A percentile compares a stretch with the other conserved stretches of the same genome.
These are phyloP conservation scores for Mucor ambiguus DNA, from an alignment of 371 early-diverging fungal species.

Conservation along the genomic window DNA sequence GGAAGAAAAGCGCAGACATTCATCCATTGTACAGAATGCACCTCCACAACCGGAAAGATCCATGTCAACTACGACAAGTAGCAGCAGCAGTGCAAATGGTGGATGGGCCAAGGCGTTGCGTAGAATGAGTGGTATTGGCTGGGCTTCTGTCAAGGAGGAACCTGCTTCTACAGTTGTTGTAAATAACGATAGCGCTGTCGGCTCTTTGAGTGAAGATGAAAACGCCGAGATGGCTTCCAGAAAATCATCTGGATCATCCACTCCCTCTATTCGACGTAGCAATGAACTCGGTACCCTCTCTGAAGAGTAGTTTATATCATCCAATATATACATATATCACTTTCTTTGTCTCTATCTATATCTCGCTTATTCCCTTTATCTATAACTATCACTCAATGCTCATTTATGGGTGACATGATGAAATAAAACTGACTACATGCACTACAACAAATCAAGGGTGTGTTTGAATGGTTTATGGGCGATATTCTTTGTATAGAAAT, in stretches of 20 bases:
- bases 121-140: constrained; percentile 50
- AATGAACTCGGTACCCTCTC: constrained; percentile 47
- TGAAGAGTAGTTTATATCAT: constrained; percentile 29
- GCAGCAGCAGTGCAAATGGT: constrained; percentile 16
- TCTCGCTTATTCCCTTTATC: background rate
- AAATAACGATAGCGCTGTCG: constrained; percentile 24
- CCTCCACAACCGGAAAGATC: constrained; percentile 26
- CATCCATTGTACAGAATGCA: constrained; percentile 10
- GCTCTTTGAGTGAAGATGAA: constrained; percentile 23
- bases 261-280: constrained; percentile 44
- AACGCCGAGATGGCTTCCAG: background rate
- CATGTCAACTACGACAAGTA: constrained; percentile 16
- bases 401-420: background rate
- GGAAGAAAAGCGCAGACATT: constrained; percentile 22
- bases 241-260: constrained; percentile 26
- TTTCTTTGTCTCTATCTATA: background rate
- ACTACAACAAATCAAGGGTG: background rate
- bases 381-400: background rate
- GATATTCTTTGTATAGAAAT: too few species aligned
- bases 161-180: background rate
- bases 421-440: background rate
- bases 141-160: constrained; percentile 34
- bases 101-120: constrained; percentile 54
- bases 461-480: too few species aligned
- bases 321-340: constrained; percentile 4